Percentiles rank a stretch among this genome's conserved stretches.
Evolutionary conservation across 2,329 filamentous ascomycete genomes (phyloP).

Genomic region (Fusarium sp.): DNA sequence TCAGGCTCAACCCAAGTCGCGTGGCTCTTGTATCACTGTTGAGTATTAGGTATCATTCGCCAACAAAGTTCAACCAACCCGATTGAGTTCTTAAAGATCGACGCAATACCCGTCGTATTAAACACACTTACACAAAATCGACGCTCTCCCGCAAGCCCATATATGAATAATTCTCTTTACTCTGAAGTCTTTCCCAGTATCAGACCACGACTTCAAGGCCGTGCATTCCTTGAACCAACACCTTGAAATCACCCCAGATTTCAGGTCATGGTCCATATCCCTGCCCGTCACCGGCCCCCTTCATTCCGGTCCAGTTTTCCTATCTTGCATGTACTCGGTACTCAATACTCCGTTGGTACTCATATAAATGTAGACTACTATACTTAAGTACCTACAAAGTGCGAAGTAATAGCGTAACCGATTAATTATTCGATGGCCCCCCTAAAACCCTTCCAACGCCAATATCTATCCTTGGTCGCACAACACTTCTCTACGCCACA

Average conservation of each 20-base stretch:
- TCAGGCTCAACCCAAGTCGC: background rate
- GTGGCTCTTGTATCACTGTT: background rate
- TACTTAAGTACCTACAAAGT: too few species aligned
- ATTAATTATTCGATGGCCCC: constrained; percentile 5
- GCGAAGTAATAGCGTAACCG: background rate
- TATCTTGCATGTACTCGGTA: background rate
- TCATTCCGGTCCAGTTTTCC: constrained; percentile 33
- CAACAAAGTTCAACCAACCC: constrained; percentile 25
- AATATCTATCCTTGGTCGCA: constrained; percentile 35
- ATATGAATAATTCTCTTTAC: background rate
- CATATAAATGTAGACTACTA: background rate
- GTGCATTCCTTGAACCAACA: background rate
- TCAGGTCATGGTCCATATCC: constrained; percentile 20
- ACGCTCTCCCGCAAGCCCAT: background rate
- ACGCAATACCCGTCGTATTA: constrained; percentile 12
- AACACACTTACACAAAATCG: background rate
- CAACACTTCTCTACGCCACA: constrained; percentile 19
- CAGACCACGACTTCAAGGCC: background rate
- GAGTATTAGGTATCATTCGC: background rate
- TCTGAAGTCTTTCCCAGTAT: background rate
- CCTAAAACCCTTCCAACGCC: constrained; percentile 30
- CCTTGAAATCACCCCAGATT: constrained; percentile 23
- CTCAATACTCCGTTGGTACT: too few species aligned
- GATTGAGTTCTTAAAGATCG: constrained; percentile 33
- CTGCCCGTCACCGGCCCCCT: constrained; percentile 21